phyloP scores from a whole-genome alignment of 768 basidiomycete genomes.

The Lactarius sp. region DNA sequence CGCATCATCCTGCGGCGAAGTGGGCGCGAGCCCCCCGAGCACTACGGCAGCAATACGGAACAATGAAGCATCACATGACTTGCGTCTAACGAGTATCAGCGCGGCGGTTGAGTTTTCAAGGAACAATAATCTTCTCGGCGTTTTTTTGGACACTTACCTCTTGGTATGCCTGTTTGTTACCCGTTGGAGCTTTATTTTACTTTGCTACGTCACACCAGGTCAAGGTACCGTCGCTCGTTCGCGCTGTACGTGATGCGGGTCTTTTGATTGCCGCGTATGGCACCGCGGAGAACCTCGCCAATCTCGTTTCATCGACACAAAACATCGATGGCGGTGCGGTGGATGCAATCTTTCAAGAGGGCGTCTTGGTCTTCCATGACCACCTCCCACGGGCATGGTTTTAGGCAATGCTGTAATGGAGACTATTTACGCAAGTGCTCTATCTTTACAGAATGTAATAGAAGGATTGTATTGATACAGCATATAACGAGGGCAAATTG shows the following conservation, averaged over 20 bases:
- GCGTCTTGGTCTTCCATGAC: constrained; percentile 64
- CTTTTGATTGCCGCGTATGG: constrained; percentile 84
- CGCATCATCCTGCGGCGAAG: constrained; percentile 79
- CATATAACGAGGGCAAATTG: constrained; percentile 3
- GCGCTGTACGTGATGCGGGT: constrained; percentile 84
- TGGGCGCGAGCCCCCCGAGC: constrained; percentile 35
- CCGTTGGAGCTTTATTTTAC: constrained; percentile 8
- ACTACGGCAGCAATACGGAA: constrained; percentile 35
- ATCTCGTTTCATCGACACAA: constrained; percentile 33
- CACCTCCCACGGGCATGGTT: constrained; percentile 58
- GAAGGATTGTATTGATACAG: constrained; percentile 23
- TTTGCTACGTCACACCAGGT: constrained; percentile 42
- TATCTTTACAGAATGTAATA: constrained; percentile 22
- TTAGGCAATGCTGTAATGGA: constrained; percentile 19
- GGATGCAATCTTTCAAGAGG: constrained; percentile 64
- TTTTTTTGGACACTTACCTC: constrained; percentile 82
- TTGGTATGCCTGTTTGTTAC: constrained; percentile 52
- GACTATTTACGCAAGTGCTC: constrained; percentile 18
- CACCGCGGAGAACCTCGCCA: constrained; percentile 39
- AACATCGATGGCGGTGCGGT: constrained; percentile 46
- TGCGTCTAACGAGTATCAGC: constrained; percentile 64
- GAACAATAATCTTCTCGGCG: constrained; percentile 86
- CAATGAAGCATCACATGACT: constrained; percentile 41
- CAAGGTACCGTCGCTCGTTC: constrained; percentile 84
- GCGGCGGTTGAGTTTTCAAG: constrained; percentile 93